Base-by-base conservation (phyloP, 768 basidiomycete species). In the Coprinopsis marcescibilis region DNA sequence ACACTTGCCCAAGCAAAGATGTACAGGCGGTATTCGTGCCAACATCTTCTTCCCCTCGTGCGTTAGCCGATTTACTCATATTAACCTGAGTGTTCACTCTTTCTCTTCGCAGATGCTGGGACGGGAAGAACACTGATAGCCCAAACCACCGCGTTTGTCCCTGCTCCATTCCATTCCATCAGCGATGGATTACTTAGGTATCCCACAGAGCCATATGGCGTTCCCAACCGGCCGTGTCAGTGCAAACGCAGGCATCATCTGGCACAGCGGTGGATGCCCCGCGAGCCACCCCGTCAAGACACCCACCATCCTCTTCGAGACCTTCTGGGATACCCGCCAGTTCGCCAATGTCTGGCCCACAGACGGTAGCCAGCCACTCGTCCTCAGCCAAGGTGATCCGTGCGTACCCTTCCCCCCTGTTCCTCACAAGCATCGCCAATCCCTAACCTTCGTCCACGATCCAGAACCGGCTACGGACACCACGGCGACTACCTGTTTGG, bases 401-500 rank as follows among this genome's bases (percentile, higher is more conserved):
- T 46, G 19, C 24, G 45, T 35, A 19, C 34, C 11, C n/a, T 25
- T 1, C 23, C 6, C 1, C 10, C 25, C 20, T 6, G 32, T 27
- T 17, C 17, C 3, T 38, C 13, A 10, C 14, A 11, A 13, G 2
- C 20, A n/a, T n/a, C 3, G 21, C 34, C 20, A 29, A 46, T 14
- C 34, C 26, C n/a, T 29, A 4, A 4, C 21, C 5, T 38, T 38
- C n/a, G n/a, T n/a, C n/a, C n/a, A n/a, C n/a, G 13, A 3, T 6
- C 17, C 17, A 46, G 45, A 5, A 46, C 45, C 14, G 45, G 45
- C 5, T 46, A 41, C 25, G 46, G 46, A n/a, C 46, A 48, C 10
- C 46, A 48, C 20, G 46, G 38, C 6, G 46, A 48, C 38, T 48
- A 48, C 25, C 37, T 48, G 19, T 49, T 49, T 34, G 47, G 47